Percentiles rank a stretch among this genome's conserved stretches.
Evolutionary conservation across 2,329 filamentous ascomycete genomes (phyloP).

Genomic region (Paecilomyces dactylethromorphus): DNA sequence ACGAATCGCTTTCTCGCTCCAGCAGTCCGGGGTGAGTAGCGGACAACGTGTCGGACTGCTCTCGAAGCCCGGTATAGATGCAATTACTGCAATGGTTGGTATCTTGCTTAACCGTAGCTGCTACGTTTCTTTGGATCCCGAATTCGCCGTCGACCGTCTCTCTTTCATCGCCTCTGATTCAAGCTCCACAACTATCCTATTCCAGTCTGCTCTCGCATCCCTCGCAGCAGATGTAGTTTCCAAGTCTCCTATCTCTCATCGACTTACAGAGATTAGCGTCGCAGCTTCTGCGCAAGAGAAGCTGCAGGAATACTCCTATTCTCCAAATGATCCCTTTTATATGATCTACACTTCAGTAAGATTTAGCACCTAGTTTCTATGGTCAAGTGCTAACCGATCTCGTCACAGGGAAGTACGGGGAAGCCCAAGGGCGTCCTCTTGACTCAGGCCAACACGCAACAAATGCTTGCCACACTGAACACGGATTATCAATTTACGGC

Average conservation of each 20-base stretch:
- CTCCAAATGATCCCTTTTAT: slow-evolving; percentile 12
- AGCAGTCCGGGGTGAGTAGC: slow-evolving; percentile 4
- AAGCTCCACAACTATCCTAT: slow-evolving; percentile 7
- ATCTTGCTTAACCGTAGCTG: slow-evolving; percentile 7
- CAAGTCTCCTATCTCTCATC: neutral
- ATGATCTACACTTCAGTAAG: slow-evolving; percentile 17
- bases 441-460: slow-evolving; percentile 12
- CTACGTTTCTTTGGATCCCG: slow-evolving; percentile 12
- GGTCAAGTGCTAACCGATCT: neutral
- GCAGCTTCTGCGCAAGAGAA: neutral
- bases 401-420: slow-evolving; percentile 12
- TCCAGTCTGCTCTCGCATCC: slow-evolving; percentile 4
- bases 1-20: slow-evolving; percentile 5
- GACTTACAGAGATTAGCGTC: neutral
- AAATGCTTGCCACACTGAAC: slow-evolving; percentile 14
- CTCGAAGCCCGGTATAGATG: slow-evolving; percentile 12
- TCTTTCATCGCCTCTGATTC: slow-evolving; percentile 13
- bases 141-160: slow-evolving; percentile 15
- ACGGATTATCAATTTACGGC: slow-evolving; percentile 8
- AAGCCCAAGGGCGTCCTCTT: slow-evolving; percentile 37
- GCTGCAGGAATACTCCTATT: neutral
- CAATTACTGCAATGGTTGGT: slow-evolving; percentile 13
- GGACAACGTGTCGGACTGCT: slow-evolving; percentile 13
- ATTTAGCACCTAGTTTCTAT: neutral
- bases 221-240: slow-evolving; percentile 6